These are phyloP conservation scores for Serendipita indica DNA, from an alignment of 768 basidiomycete species.

Conservation along the genomic window DNA sequence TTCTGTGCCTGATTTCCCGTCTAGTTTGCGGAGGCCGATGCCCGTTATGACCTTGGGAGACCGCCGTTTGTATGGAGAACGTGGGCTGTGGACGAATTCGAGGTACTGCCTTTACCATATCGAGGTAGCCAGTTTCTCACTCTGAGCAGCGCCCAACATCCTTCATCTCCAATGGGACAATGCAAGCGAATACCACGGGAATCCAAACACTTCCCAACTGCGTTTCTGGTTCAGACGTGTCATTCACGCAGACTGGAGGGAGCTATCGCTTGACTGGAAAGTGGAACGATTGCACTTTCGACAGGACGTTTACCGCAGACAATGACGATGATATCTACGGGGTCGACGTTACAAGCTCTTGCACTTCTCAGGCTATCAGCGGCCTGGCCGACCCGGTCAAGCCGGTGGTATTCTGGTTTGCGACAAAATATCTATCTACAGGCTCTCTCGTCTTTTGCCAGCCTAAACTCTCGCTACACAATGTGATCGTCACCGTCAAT, in stretches of 20 bases:
- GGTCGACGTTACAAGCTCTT: not conserved
- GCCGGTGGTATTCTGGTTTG: constrained; percentile 2
- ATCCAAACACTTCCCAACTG: constrained; percentile 2
- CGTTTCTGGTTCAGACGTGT: not conserved
- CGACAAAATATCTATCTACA: not conserved
- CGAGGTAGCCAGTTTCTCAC: not conserved
- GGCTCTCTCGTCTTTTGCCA: not conserved
- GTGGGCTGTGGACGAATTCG: constrained; percentile 2
- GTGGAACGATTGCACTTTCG: not conserved
- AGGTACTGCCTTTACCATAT: not conserved
- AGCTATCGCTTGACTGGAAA: not conserved
- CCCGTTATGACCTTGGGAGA: not conserved
- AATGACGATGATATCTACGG: not conserved
- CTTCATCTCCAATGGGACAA: not conserved
- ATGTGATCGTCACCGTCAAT: not conserved
- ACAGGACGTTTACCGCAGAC: not conserved
- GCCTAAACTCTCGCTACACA: not conserved
- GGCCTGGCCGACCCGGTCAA: not conserved
- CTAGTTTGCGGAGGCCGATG: constrained; percentile 7
- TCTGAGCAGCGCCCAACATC: not conserved
- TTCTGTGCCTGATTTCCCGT: not conserved
- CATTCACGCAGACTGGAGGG: not conserved
- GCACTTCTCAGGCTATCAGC: not conserved
- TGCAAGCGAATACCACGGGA: not conserved
- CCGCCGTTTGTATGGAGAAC: constrained; percentile 1